These are phyloP conservation scores for Triticum timopheevii DNA, from an alignment of 176 grass and related monocot genomes.

Conservation along the genomic window DNA sequence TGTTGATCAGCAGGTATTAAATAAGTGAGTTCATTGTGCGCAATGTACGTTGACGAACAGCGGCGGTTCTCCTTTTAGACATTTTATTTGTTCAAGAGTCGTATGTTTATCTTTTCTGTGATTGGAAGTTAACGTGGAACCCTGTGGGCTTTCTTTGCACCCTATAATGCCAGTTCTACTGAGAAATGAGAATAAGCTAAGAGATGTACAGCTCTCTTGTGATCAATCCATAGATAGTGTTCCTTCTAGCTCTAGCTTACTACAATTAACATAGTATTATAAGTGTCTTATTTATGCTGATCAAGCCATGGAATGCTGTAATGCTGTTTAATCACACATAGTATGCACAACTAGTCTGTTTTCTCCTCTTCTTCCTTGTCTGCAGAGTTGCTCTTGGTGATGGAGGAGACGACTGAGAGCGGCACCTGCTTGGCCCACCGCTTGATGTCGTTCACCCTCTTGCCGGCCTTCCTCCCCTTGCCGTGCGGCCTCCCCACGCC, in stretches of 20 bases:
- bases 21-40: neutral
- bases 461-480: slow-evolving; percentile 61
- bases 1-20: slow-evolving; percentile 77
- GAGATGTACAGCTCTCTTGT: neutral
- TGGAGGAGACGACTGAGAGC: slow-evolving; percentile 76
- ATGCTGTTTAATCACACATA: neutral
- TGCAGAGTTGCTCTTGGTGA: slow-evolving; percentile 69
- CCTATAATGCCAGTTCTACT: neutral
- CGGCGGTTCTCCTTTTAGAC: neutral
- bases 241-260: neutral
- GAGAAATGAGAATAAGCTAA: slow-evolving; percentile 9
- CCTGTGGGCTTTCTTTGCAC: neutral
- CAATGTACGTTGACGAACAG: neutral
- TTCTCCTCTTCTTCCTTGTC: slow-evolving; percentile 62
- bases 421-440: slow-evolving; percentile 86
- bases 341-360: slow-evolving; percentile 18
- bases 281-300: neutral
- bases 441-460: slow-evolving; percentile 69
- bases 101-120: neutral
- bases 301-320: neutral
- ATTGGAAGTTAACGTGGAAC: neutral
- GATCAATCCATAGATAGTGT: neutral
- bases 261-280: too few relatives aligned
- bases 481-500: slow-evolving; percentile 23
- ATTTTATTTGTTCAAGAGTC: neutral